phyloP scores from a whole-genome alignment of 805 yeast genomes.

The Suhomyces emberorum region DNA sequence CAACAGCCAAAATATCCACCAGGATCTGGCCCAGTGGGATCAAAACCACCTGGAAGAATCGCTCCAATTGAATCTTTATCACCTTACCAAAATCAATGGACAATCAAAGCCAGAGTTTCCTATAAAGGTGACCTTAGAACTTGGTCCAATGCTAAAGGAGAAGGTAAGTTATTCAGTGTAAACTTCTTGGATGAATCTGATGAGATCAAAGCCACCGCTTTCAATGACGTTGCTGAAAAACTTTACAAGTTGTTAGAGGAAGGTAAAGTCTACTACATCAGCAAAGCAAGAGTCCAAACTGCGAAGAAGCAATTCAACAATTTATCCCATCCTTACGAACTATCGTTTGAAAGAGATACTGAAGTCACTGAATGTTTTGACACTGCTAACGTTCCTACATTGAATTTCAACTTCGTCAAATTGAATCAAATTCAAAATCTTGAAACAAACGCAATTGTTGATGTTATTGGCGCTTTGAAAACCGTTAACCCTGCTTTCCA shows the following conservation, averaged over 20 bases:
- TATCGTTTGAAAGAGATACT: conserved; percentile 76
- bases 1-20: conserved; percentile 9
- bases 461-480: conserved; percentile 83
- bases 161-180: conserved; percentile 85
- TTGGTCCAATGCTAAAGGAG: conserved; percentile 83
- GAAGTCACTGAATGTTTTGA: conserved; percentile 65
- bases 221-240: conserved; percentile 80
- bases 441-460: conserved; percentile 71
- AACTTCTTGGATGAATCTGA: conserved; percentile 91
- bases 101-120: conserved; percentile 88
- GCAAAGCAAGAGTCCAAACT: conserved; percentile 75
- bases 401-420: conserved; percentile 72
- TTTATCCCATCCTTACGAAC: conserved; percentile 84
- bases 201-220: conserved; percentile 94
- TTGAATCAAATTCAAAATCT: conserved; percentile 62
- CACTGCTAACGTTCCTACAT: conserved; percentile 66
- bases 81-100: conserved; percentile 89
- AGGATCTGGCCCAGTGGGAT: not conserved
- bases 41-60: conserved; percentile 30
- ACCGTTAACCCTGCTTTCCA: conserved; percentile 72
- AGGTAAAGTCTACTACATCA: conserved; percentile 82
- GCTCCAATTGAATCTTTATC: conserved; percentile 83
- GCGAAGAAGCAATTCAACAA: conserved; percentile 85
- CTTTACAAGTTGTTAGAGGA: conserved; percentile 76
- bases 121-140: conserved; percentile 83